Base-by-base conservation (phyloP, 2,329 filamentous ascomycete genomes). In the Hawksworthiomyces lignivorus region DNA sequence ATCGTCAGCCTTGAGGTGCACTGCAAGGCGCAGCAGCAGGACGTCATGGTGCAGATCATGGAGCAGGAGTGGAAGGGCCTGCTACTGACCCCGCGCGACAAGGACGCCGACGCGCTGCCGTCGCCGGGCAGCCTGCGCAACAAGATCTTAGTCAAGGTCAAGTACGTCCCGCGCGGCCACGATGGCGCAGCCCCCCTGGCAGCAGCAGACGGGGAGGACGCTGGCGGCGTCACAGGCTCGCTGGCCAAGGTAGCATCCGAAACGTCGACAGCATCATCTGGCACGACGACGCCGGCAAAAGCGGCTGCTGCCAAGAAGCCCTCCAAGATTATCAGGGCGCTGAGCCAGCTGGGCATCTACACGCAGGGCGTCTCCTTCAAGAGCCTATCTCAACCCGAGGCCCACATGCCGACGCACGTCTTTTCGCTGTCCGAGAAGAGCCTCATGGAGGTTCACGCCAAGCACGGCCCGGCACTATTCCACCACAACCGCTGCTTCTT, bases 1-100 rank as follows among this genome's bases (percentile, higher is more conserved):
- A 90, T 97, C 46, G 83, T 96, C 53, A 95, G 87, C 56, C 73
- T 98, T 24, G 92, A 98, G 62, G 87, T 97, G 0, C 92, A 97
- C 64, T 88, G 87, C 49, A 72, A 71, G 48, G 64, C 77, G 0
- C 74, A 82, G 43, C 92, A 98, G 62, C 92, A 98, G 60, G 75
- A 84, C 50, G 73, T 82, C 44, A 96, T 97, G 87, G 88, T 95
- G 5, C 73, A 84, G 47, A 94, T 97, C 54, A 96, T 98, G 79
- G 73, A 80, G 48, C 77, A 94, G 47, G 77, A 78, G 20, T 98
- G 88, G 87, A 71, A 71, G n/a, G 81, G 72, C 1, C 69, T 82
- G 45, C 68, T 97, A 8, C 68, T 94, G 2, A 71, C 82, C 1
- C 58, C 64, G 18, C 67, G 63, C 39, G 74, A 57, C 7, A 56